A percentile compares a stretch with the other conserved stretches of the same genome.
Evolutionary conservation across 805 yeast species (phyloP).

Genomic region (Saccharomycopsis capsularis): DNA sequence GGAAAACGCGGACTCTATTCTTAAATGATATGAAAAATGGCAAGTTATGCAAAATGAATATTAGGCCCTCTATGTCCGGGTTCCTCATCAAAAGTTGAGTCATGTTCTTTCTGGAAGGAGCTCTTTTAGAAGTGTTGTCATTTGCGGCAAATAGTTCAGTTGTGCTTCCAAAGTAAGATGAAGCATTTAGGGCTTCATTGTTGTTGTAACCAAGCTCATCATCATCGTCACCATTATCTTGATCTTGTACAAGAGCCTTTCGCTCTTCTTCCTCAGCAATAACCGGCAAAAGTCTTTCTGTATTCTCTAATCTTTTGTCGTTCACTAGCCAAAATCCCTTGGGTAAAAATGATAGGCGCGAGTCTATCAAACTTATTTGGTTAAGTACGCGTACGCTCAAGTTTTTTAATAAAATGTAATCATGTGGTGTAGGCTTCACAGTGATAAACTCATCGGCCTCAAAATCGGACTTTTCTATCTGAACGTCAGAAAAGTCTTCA

Average conservation of each 20-base stretch:
- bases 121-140: conserved; percentile 14
- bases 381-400: conserved; percentile 48
- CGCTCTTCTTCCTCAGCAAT: conserved; percentile 39
- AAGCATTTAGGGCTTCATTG: neutral
- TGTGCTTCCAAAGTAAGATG: neutral
- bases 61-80: conserved; percentile 26
- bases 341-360: conserved; percentile 49
- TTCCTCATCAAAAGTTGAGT: conserved; percentile 2
- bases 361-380: conserved; percentile 59
- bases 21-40: conserved; percentile 81
- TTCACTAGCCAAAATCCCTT: conserved; percentile 48
- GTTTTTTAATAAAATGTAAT: conserved; percentile 25
- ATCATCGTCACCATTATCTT: conserved; percentile 25
- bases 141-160: neutral
- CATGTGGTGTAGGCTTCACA: neutral
- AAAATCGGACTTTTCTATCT: neutral
- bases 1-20: conserved; percentile 67
- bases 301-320: conserved; percentile 28
- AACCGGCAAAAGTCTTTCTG: conserved; percentile 32
- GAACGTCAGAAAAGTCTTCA: neutral
- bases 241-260: conserved; percentile 22
- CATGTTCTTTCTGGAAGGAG: conserved; percentile 1
- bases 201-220: conserved; percentile 17
- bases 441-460: neutral
- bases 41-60: conserved; percentile 49